Percentiles rank a stretch among this genome's conserved stretches.
These are phyloP conservation scores for Cladochytrium tenue DNA, from an alignment of 371 early-diverging fungal species.

Conservation along the genomic window DNA sequence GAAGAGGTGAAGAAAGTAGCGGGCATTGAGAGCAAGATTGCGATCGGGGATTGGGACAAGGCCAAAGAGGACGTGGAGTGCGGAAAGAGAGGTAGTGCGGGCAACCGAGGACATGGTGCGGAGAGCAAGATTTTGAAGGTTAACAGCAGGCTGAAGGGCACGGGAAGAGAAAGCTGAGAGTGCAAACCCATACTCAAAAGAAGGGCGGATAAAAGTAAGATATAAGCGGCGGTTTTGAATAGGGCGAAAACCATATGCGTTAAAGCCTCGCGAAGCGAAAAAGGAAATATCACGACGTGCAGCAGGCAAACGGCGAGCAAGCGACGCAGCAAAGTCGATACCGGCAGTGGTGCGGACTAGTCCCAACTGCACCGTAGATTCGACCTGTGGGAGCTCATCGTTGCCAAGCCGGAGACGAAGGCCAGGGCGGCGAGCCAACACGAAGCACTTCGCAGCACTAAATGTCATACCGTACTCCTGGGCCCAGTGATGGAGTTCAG, in stretches of 20 bases:
- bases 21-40: constrained; percentile 10
- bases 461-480: constrained; percentile 2
- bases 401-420: background rate
- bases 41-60: background rate
- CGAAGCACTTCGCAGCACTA: background rate
- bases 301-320: background rate
- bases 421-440: background rate
- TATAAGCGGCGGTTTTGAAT: background rate
- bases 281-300: background rate
- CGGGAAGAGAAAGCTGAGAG: constrained; percentile 2
- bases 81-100: background rate
- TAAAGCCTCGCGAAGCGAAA: background rate
- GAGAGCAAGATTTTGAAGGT: constrained; percentile 5
- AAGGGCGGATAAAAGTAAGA: constrained; percentile 7
- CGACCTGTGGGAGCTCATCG: background rate
- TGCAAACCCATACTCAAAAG: constrained; percentile 14
- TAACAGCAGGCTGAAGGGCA: background rate
- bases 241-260: constrained; percentile 8
- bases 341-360: background rate
- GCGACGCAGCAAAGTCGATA: background rate
- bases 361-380: constrained; percentile 8
- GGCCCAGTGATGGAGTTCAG: background rate
- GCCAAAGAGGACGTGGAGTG: constrained; percentile 9
- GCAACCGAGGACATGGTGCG: constrained; percentile 1
- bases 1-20: constrained; percentile 7